phyloP scores from a whole-genome alignment of 495 filamentous ascomycete species.

The Arthonia radiata region DNA sequence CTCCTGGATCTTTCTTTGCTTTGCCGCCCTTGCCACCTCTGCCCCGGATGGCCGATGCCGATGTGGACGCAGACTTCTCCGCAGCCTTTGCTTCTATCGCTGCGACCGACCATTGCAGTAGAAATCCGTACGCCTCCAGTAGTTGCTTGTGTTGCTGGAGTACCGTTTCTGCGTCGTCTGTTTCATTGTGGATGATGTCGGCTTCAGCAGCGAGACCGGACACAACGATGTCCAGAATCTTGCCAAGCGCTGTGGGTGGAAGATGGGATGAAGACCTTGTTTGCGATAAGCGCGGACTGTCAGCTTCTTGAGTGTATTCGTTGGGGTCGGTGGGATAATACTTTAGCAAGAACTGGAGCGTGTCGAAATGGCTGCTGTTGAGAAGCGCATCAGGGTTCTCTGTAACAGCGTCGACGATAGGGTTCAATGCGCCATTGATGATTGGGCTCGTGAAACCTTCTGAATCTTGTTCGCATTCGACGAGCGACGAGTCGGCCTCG shows the following conservation, averaged over 20 bases:
- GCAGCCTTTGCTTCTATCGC: conserved; percentile 81
- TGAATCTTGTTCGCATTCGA: conserved; percentile 80
- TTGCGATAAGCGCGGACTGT: conserved; percentile 40
- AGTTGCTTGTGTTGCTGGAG: conserved; percentile 71
- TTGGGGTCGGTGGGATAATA: conserved; percentile 42
- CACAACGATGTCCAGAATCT: conserved; percentile 77
- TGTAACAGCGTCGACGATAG: conserved; percentile 80
- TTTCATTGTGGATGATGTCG: conserved; percentile 60
- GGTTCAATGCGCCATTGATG: conserved; percentile 67
- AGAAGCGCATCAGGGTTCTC: conserved; percentile 73
- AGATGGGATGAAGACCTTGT: conserved; percentile 63
- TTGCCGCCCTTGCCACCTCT: conserved; percentile 47
- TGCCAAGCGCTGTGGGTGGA: conserved; percentile 60
- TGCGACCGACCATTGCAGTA: conserved; percentile 83
- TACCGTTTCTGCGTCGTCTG: conserved; percentile 68
- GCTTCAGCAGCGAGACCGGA: conserved; percentile 87
- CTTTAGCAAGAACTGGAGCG: conserved; percentile 89
- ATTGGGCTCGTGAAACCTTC: conserved; percentile 52
- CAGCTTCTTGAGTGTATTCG: conserved; percentile 17
- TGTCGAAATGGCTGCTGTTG: conserved; percentile 59
- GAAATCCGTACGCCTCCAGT: conserved; percentile 82
- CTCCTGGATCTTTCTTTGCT: conserved; percentile 54
- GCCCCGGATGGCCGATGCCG: conserved; percentile 38
- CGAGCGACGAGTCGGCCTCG: conserved; percentile 59
- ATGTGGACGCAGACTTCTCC: conserved; percentile 52